A percentile compares a stretch with the other conserved stretches of the same genome.
Evolutionary conservation across 805 yeast genomes (phyloP).

Genomic region (Metschnikowia drakensbergensis): DNA sequence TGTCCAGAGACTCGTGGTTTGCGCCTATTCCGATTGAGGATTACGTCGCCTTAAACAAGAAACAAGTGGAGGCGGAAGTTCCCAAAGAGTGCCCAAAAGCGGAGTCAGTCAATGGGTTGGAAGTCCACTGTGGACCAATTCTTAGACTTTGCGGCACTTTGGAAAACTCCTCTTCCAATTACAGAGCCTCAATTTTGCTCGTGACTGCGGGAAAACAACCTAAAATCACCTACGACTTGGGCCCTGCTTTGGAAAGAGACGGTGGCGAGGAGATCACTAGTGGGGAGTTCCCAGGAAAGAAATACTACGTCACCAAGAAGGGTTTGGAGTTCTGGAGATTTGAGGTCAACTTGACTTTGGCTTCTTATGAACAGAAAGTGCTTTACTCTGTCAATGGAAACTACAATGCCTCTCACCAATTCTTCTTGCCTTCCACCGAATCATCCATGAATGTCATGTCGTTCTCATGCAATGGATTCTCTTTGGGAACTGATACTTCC

Average conservation of each 20-base stretch:
- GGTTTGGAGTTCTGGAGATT: conserved; percentile 66
- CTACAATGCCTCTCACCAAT: conserved; percentile 30
- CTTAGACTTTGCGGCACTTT: conserved; percentile 62
- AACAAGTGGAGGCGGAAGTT: conserved; percentile 17
- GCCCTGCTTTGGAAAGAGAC: conserved; percentile 27
- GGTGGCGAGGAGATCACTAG: conserved; percentile 6
- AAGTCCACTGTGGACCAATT: conserved; percentile 72
- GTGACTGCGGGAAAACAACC: conserved; percentile 50
- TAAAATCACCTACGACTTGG: conserved; percentile 29
- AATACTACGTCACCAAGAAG: conserved; percentile 41
- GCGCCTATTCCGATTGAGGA: conserved; percentile 28
- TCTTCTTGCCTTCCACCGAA: conserved; percentile 59
- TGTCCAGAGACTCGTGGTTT: conserved; percentile 17
- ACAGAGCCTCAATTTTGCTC: conserved; percentile 66
- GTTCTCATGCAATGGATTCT: conserved; percentile 89
- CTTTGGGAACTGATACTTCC: conserved; percentile 63
- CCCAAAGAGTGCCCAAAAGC: conserved; percentile 31
- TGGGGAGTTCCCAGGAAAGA: conserved; percentile 48
- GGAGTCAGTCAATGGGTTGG: conserved; percentile 29
- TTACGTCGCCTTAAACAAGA: conserved; percentile 26
- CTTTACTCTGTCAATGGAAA: conserved; percentile 55
- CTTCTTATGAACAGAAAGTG: conserved; percentile 53
- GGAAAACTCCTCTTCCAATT: conserved; percentile 47
- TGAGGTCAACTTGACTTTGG: conserved; percentile 47
- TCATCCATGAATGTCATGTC: conserved; percentile 80